A percentile compares a stretch with the other conserved stretches of the same genome.
phyloP scores from a whole-genome alignment of 2,329 filamentous ascomycete species.

The Dichotomopilus funicola region DNA sequence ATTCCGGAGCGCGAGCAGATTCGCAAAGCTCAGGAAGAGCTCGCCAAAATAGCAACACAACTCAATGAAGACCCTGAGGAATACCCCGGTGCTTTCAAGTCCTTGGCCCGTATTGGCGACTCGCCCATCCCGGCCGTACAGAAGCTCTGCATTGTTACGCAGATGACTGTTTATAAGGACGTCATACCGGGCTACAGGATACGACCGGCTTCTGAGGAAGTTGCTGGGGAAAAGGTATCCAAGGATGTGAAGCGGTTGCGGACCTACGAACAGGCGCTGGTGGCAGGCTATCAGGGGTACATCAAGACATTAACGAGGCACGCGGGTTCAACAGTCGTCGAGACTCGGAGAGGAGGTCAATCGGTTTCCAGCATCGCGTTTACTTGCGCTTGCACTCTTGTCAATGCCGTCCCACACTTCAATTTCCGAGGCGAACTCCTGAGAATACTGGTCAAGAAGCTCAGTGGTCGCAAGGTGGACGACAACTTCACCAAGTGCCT shows the following conservation, averaged over 20 bases:
- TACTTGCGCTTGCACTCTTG: conserved; percentile 74
- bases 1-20: conserved; percentile 75
- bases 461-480: conserved; percentile 67
- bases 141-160: conserved; percentile 80
- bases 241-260: conserved; percentile 83
- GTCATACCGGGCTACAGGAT: conserved; percentile 96
- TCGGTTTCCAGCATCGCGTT: conserved; percentile 69
- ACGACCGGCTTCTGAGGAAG: conserved; percentile 69
- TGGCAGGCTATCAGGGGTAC: conserved; percentile 79
- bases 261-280: conserved; percentile 78
- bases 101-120: conserved; percentile 65
- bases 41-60: conserved; percentile 72
- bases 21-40: conserved; percentile 79
- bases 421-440: conserved; percentile 88
- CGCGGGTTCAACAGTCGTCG: conserved; percentile 44
- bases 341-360: conserved; percentile 35
- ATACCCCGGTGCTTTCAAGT: conserved; percentile 71
- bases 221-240: conserved; percentile 71
- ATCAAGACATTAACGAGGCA: conserved; percentile 66
- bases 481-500: conserved; percentile 71
- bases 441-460: conserved; percentile 77
- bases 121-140: conserved; percentile 66
- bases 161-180: conserved; percentile 88
- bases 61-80: conserved; percentile 94
- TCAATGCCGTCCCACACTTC: conserved; percentile 86